A percentile compares a stretch with the other conserved stretches of the same genome.
Evolutionary conservation across 441 rosid genomes (phyloP).

Genomic region (Capsella rubella): DNA sequence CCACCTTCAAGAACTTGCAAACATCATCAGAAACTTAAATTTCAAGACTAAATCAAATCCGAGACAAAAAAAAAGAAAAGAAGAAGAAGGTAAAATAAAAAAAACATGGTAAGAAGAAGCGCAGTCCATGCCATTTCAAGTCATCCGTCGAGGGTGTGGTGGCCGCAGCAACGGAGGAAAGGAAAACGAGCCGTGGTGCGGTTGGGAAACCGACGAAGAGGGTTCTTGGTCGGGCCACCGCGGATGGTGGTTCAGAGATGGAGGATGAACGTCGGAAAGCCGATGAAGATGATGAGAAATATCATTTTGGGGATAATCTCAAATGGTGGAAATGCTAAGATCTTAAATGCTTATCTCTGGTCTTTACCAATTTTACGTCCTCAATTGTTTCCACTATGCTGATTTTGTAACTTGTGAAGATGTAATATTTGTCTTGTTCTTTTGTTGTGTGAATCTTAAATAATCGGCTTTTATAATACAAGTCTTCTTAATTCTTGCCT

Average conservation of each 20-base stretch:
- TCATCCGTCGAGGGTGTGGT: conserved; percentile 50
- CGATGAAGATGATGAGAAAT: conserved; percentile 61
- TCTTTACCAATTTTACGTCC: conserved; percentile 74
- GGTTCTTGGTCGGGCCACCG: conserved; percentile 64
- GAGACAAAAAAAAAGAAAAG: background rate
- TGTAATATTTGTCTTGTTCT: background rate
- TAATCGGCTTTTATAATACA: conserved; percentile 1
- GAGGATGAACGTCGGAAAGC: conserved; percentile 59
- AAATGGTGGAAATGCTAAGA: conserved; percentile 38
- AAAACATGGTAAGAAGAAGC: conserved; percentile 56
- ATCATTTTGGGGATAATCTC: conserved; percentile 61
- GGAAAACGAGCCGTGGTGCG: conserved; percentile 58
- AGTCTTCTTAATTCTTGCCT: background rate
- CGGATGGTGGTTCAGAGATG: conserved; percentile 61
- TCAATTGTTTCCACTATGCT: conserved; percentile 79
- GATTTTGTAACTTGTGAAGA: conserved; percentile 36
- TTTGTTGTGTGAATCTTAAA: conserved; percentile 4
- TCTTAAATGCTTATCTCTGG: conserved; percentile 54
- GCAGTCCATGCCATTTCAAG: conserved; percentile 44
- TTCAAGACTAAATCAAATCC: background rate
- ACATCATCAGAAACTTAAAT: background rate
- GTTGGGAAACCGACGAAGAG: conserved; percentile 73
- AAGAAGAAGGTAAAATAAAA: background rate
- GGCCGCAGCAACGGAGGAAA: conserved; percentile 54
- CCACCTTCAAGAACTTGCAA: conserved; percentile 29